Evolutionary conservation across 2,329 filamentous ascomycete species (phyloP), one percentile per base, ranked within the genome.

Genomic region (Polychaeton citri): DNA sequence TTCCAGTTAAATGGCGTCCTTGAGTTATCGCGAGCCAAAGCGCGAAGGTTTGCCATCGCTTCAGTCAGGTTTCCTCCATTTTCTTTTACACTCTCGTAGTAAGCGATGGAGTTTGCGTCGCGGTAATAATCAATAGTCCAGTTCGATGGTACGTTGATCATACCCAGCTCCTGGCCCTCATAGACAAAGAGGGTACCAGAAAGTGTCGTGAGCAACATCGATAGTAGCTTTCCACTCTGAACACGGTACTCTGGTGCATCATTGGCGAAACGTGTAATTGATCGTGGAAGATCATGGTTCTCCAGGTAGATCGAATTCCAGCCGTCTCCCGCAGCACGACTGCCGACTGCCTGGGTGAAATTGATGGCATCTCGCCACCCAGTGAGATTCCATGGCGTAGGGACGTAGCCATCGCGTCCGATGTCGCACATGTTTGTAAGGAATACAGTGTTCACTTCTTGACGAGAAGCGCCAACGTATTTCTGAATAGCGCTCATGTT

Each of bases 1-100:
- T 74, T 66, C 80, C 80, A 85, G 50, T 83, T 79, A 55, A 86
- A 76, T 0, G 80, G 79, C 1, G 76, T 75, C 32, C 80, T 68
- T 5, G 73, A 74, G 53, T 86, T 81, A 55, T 86, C 81, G 17
- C 80, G 55, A 6, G 69, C 74, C n/a, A n/a, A n/a, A n/a, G n/a
- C n/a, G n/a, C n/a, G n/a, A n/a, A n/a, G n/a, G n/a, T n/a, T n/a
- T n/a, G n/a, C n/a, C n/a, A n/a, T n/a, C n/a, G n/a, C n/a, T n/a
- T n/a, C n/a, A n/a, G n/a, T n/a, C n/a, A n/a, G n/a, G n/a, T n/a
- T n/a, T n/a, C n/a, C n/a, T n/a, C n/a, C n/a, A n/a, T n/a, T n/a
- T n/a, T n/a, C n/a, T n/a, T n/a, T n/a, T n/a, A n/a, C n/a, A n/a
- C n/a, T n/a, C n/a, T n/a, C n/a, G n/a, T n/a, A n/a, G n/a, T n/a